A percentile compares a stretch with the other conserved stretches of the same genome.
phyloP scores from a whole-genome alignment of 2,329 filamentous ascomycete genomes.

The Botrytis hyacinthi region DNA sequence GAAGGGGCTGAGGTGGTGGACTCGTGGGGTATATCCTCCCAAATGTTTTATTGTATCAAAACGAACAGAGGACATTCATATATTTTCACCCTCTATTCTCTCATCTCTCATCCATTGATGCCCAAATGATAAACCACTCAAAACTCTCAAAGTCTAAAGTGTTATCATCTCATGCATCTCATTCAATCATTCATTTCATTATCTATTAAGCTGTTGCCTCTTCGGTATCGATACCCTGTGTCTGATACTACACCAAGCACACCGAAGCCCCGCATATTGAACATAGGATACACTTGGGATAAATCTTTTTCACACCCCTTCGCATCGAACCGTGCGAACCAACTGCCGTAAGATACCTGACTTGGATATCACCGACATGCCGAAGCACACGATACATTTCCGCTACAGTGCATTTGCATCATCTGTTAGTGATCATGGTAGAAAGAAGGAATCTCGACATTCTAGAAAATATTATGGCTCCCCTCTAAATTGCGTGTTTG shows the following conservation, averaged over 20 bases:
- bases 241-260: conserved; percentile 7
- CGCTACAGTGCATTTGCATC: background rate
- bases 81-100: background rate
- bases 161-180: background rate
- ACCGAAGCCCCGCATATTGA: background rate
- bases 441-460: background rate
- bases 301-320: background rate
- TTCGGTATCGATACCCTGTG: background rate
- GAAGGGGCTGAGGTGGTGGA: background rate
- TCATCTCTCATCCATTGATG: background rate
- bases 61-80: background rate
- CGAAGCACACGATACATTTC: background rate
- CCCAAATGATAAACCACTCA: background rate
- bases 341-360: background rate
- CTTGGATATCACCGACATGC: background rate
- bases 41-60: background rate
- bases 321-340: background rate
- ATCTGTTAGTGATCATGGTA: background rate
- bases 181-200: background rate
- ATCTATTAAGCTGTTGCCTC: conserved; percentile 12
- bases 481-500: background rate
- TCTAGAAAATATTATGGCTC: background rate
- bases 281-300: background rate
- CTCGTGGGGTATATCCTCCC: background rate
- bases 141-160: background rate